phyloP scores from a whole-genome alignment of 371 early-diverging fungal species.

The Rhizopus delemar region DNA sequence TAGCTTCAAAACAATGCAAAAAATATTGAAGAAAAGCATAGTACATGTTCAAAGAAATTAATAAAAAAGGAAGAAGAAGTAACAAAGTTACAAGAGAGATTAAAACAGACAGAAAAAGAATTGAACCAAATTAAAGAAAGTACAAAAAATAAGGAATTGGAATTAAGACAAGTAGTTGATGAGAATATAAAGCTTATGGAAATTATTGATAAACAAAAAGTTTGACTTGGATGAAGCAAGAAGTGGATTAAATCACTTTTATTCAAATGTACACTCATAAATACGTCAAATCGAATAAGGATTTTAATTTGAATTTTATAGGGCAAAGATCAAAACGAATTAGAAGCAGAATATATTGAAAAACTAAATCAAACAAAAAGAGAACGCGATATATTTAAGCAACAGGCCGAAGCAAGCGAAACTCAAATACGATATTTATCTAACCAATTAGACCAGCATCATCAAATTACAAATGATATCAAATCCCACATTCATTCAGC shows the following conservation, averaged over 20 bases:
- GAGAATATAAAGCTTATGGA: constrained; percentile 23
- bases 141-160: neutral
- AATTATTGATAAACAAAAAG: constrained; percentile 33
- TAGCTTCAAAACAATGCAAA: constrained; percentile 5
- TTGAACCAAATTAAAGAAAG: constrained; percentile 7
- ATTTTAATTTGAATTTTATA: neutral
- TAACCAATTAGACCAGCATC: neutral
- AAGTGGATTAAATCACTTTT: constrained; percentile 1
- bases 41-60: constrained; percentile 6
- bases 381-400: neutral
- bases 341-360: neutral
- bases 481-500: neutral
- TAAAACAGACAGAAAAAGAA: constrained; percentile 4
- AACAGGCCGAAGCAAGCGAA: neutral
- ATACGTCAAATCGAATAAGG: neutral
- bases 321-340: neutral
- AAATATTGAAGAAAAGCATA: neutral
- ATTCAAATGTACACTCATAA: neutral
- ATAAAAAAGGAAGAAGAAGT: constrained; percentile 19
- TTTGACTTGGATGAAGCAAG: constrained; percentile 26
- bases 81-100: neutral
- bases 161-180: neutral
- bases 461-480: neutral
- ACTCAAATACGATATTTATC: neutral
- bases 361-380: neutral